Evolutionary conservation across 2,329 filamentous ascomycete species (phyloP), one percentile per base, ranked within the genome.

Genomic region (Hymenoscyphus occultus): DNA sequence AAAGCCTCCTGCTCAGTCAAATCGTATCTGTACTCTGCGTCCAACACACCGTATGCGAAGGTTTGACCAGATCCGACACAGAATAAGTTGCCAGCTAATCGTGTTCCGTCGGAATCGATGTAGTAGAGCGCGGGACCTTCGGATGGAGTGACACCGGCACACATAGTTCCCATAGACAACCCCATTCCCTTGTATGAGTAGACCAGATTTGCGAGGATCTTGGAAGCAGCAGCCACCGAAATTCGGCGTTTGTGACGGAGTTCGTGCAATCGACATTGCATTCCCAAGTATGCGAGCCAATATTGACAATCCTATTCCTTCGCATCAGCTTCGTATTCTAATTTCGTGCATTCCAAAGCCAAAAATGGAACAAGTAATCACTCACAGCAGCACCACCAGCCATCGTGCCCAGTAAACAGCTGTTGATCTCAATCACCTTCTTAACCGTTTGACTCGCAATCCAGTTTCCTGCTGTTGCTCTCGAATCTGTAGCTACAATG

Each of bases 131-230:
- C 95, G 32, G 95, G 95, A 12, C 95, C 95, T 83, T 98, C 94
- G 80, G 94, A 90, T 71, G 92, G 90, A 70, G 95, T 95, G 71
- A 99, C 95, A 75, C 95, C 95, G 42, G 95, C 94, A 80, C 95
- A 97, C 95, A 99, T 99, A 76, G 95, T 99, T 73, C 95, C 95
- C 95, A 99, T 99, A 77, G 92, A 96, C 74, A 99, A 82, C 45
- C 95, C 95, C 92, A 96, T 97, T 76, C 93, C 93, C 83, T 99
- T 99, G 88, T 99, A 99, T 74, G 89, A 89, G 85, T 98, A 99
- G 75, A 97, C 93, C 72, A 99, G 84, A 83, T 99, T 99, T 77
- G 95, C 92, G 73, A 99, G 91, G 78, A 99, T 97, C 86, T 99
- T 99, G 77, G 91, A 96, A 62, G 95, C 95, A 58, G 95, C 95